Base-by-base conservation (phyloP, 2,329 filamentous ascomycete species). In the Fusarium veterinarium region DNA sequence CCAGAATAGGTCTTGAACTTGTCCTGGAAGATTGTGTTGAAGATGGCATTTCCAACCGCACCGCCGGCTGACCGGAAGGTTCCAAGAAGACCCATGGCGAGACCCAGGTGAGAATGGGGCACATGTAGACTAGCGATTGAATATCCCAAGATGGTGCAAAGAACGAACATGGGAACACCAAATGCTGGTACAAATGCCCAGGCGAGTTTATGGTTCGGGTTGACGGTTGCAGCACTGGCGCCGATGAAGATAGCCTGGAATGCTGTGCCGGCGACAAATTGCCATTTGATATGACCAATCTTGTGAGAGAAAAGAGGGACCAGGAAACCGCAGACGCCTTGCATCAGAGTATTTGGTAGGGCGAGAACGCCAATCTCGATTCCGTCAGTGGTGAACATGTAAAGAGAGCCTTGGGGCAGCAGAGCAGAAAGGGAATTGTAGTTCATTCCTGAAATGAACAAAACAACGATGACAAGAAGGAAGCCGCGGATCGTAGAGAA, bases 361-460 rank as follows among this genome's bases (percentile, higher is more conserved):
- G 66, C 60, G 0, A 69, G n/a, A 31, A 69, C 30, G 6, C 66
- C 66, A 19, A 69, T 63, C 25, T 71, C 40, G 11, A 71, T 70
- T 1, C 62, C 63, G 3, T 71, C 69, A 1, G 67, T 63, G 0
- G 67, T 71, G 31, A 71, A 71, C 69, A 71, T 71, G 11, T 67
- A 71, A 1, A 71, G 62, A 1, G 69, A 59, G 6, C 69, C 69
- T 14, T 71, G 69, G 1, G 69, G 69, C 0, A 71, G 40, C 0
- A 71, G 53, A 33, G 69, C 62, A 14, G 67, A 48, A 31, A 71
- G 38, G 8, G 69, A 68, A 30, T 71, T 53, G 0, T 63, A 71
- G 35, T 71, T 67, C 69, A 71, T 71, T 16, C 69, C 69, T 0
- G 69, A 61, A 5, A 71, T 56, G 13, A 71, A 71, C n/a, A 71